Base-by-base conservation (phyloP, 164 flowering plant genomes). In the Sedum album region DNA sequence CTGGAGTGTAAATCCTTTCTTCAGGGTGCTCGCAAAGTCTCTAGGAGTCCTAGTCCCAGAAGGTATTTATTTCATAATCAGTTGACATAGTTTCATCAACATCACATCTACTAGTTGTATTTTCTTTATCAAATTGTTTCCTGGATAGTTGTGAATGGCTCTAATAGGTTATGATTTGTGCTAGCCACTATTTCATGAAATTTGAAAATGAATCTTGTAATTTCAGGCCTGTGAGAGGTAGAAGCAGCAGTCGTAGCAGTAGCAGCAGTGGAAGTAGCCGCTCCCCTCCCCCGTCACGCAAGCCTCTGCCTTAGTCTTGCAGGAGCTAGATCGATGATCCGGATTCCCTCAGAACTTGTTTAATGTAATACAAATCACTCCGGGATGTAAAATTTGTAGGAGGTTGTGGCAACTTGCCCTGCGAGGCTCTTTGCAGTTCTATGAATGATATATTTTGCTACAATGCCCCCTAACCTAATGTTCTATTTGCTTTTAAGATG, bases 11-110 rank as follows among this genome's bases (percentile, higher is more conserved):
- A 30, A 66, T 31, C 72, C 15, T 64, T 66, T 69, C 74, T 18
- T n/a, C 85, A 93, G 98, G 86, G 73, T 1, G 69, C 77, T 0
- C 75, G 93, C 67, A 89, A 74, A 79, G 75, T 83, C 64, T 86
- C 93, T 57, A 81, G 84, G 77, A 91, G 94, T 71, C 92, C 91
- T 18, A 90, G 93, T 71, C 97, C 98, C 35, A 85, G 84, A 78
- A 93, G 98, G 97, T 91, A 80, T 49, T 15, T 2, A 61, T 38
- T 33, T 11, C 48, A 13, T 17, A 13, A 21, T 60, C 28, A 26
- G 13, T 9, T 55, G 60, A 25, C 15, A 25, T 55, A 25, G 60
- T 55, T 8, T 55, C 42, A n/a, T n/a, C n/a, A n/a, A n/a, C n/a
- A n/a, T n/a, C n/a, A n/a, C n/a, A n/a, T n/a, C n/a, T n/a, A n/a